Evolutionary conservation across 1,139 yeast genomes (phyloP).

Genomic region (Candida labiduridarum): DNA sequence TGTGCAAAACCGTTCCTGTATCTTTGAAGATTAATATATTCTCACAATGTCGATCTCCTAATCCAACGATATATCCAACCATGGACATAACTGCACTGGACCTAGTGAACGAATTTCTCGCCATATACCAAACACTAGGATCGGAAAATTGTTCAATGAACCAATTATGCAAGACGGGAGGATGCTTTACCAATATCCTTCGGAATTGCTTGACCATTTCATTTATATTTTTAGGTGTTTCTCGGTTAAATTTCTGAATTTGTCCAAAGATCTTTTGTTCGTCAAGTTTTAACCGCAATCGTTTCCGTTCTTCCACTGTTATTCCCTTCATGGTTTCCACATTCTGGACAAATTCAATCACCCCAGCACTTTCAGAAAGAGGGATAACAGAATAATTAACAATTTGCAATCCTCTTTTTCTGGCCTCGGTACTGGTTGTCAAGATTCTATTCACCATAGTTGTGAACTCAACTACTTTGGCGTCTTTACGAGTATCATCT

Average conservation of each 20-base stretch:
- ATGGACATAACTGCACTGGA: constrained; percentile 97
- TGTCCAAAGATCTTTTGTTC: constrained; percentile 38
- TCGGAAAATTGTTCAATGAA: constrained; percentile 87
- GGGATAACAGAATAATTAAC: constrained; percentile 90
- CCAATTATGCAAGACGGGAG: constrained; percentile 87
- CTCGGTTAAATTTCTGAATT: constrained; percentile 44
- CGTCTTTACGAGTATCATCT: constrained; percentile 95
- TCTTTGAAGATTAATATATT: constrained; percentile 75
- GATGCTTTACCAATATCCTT: constrained; percentile 43
- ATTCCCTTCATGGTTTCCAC: constrained; percentile 80
- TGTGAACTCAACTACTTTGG: constrained; percentile 91
- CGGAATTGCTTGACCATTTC: constrained; percentile 32
- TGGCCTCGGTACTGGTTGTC: constrained; percentile 66
- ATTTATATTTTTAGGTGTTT: constrained; percentile 16
- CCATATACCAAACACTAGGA: constrained; percentile 84
- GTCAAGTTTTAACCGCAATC: constrained; percentile 32
- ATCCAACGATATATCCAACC: constrained; percentile 86
- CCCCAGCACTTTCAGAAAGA: constrained; percentile 81
- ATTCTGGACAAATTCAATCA: constrained; percentile 90
- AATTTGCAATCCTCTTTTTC: constrained; percentile 70
- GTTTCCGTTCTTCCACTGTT: constrained; percentile 47
- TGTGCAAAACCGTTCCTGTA: constrained; percentile 84
- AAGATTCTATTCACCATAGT: constrained; percentile 81
- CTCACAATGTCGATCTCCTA: constrained; percentile 97
- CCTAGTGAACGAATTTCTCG: constrained; percentile 72